Conservation (phyloP, 2,329 filamentous ascomycete species). For the Fusarium irregulare region DNA sequence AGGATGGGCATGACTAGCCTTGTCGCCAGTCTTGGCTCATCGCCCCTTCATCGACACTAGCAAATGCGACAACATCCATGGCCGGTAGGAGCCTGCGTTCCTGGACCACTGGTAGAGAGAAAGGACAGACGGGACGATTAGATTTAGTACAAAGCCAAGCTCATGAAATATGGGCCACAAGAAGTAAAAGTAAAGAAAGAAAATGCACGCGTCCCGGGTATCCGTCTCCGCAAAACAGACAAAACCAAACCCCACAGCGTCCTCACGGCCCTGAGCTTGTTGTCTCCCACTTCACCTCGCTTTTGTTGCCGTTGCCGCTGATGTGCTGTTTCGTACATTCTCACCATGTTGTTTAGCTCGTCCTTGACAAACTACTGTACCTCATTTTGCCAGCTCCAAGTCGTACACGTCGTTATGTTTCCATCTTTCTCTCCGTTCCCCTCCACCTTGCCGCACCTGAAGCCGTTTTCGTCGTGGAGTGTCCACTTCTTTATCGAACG, state of each 20-base stretch:
- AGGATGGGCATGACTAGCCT: background rate
- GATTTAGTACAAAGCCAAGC: constrained; percentile 21
- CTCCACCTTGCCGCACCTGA: background rate
- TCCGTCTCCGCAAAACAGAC: constrained; percentile 23
- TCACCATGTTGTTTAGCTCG: constrained; percentile 10
- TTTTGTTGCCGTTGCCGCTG: constrained; percentile 4
- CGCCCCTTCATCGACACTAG: background rate
- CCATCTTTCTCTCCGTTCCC: background rate
- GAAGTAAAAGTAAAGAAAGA: constrained; percentile 22
- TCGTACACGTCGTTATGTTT: constrained; percentile 42
- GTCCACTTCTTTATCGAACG: constrained; percentile 23
- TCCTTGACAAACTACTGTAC: background rate
- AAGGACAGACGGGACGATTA: constrained; percentile 13
- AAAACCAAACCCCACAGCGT: constrained; percentile 1
- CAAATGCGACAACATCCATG: constrained; percentile 1
- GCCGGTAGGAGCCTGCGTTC: background rate
- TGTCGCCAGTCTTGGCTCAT: background rate
- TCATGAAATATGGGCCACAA: constrained; percentile 30
- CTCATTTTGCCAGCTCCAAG: constrained; percentile 23
- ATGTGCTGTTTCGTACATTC: constrained; percentile 39
- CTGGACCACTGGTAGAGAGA: constrained; percentile 5
- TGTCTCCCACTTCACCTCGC: background rate
- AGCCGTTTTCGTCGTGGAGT: constrained; percentile 11
- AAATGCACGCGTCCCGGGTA: constrained; percentile 41
- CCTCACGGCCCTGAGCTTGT: constrained; percentile 1